Conservation (phyloP, 768 basidiomycete species). For the Crucibulum laeve region DNA sequence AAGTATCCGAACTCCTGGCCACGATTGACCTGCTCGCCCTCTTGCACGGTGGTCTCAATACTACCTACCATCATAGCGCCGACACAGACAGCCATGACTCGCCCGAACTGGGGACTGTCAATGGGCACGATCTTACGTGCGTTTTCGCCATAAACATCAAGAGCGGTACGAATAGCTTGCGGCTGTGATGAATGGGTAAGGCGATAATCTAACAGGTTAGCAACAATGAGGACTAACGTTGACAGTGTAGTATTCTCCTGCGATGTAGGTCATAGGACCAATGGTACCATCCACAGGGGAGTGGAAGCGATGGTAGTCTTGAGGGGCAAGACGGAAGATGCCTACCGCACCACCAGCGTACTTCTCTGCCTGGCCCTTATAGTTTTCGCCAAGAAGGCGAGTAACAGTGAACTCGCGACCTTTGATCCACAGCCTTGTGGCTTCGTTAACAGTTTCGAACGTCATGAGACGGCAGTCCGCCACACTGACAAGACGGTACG, state of each 20-base stretch:
- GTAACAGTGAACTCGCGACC: slow-evolving; percentile 87
- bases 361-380: slow-evolving; percentile 62
- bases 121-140: slow-evolving; percentile 90
- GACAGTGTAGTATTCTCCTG: slow-evolving; percentile 96
- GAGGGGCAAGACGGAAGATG: slow-evolving; percentile 90
- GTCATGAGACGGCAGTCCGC: slow-evolving; percentile 97
- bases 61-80: slow-evolving; percentile 97
- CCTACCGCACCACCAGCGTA: slow-evolving; percentile 81
- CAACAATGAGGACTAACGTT: slow-evolving; percentile 51
- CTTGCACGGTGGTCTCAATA: slow-evolving; percentile 81
- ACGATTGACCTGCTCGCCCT: slow-evolving; percentile 74
- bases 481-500: slow-evolving; percentile 75
- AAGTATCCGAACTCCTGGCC: slow-evolving; percentile 95
- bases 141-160: slow-evolving; percentile 96
- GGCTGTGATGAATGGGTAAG: slow-evolving; percentile 41
- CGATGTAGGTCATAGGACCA: slow-evolving; percentile 76
- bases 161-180: slow-evolving; percentile 85
- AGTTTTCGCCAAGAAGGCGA: slow-evolving; percentile 74
- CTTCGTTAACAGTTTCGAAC: slow-evolving; percentile 82
- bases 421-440: slow-evolving; percentile 94
- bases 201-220: neutral
- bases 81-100: slow-evolving; percentile 87
- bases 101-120: slow-evolving; percentile 83
- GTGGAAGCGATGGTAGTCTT: slow-evolving; percentile 96
- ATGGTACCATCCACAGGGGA: slow-evolving; percentile 81